Base-by-base conservation (phyloP, 129 eudicot genomes). In the Artemisia argyi region DNA sequence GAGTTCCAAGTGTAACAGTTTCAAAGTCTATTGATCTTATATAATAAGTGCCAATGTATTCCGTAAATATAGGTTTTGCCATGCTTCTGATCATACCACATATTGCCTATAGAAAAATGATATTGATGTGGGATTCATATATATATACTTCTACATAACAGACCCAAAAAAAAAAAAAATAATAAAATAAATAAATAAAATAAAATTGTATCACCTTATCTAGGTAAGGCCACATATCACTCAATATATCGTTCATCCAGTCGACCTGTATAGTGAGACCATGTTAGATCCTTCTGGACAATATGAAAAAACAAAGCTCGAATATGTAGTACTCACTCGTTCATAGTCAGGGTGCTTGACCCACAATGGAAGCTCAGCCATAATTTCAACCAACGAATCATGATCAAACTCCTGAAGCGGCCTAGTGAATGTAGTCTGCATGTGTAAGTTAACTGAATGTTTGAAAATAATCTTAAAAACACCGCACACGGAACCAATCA, bases 291-390 rank as follows among this genome's bases (percentile, higher is more conserved):
- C 52, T 55, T 54, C 44, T 55, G 16, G 26, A 46, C 72, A 57
- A 46, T 66, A 74, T 51, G 47, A 68, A 78, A 46, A 42, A 68
- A 56, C 19, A 39, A 60, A 8, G 42, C 18, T 50, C 19, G 47
- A 68, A 44, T n/a, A n/a, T 30, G 16, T 30, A 11, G 47, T 71
- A 62, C 92, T 78, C 73, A 91, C 97, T 20, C 97, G 82, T 76
- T 91, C 96, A 52, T 80, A 86, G 72, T 91, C 96, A 18, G 97
- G 89, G 76, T 76, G 84, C 79, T 88, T 91, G 73, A 88, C 90
- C 97, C 97, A 91, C 11, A 86, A 61, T 67, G 97, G 97, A 76
- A 91, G 84, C 69, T 86, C 80, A 0, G 86, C 90, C 59, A 91
- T 53, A 28, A 91, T 66, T 72, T 87, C 87, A 73, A 76, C 42